Evolutionary conservation across 2,329 filamentous ascomycete species (phyloP).

Genomic region (Paracamarosporium sp.): DNA sequence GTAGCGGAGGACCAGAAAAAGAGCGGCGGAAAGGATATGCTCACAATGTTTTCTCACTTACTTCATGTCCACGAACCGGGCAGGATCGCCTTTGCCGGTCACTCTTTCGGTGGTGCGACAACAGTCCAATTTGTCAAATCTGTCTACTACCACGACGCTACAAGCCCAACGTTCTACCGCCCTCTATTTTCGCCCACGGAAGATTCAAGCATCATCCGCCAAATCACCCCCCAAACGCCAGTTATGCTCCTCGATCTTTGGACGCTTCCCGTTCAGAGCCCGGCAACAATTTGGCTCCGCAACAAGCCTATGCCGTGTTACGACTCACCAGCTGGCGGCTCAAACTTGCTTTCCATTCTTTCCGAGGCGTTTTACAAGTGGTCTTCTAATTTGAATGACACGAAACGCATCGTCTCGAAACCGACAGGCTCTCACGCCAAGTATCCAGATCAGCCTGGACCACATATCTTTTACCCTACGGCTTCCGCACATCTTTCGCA

Average conservation of each 20-base stretch:
- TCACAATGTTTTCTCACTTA: constrained; percentile 66
- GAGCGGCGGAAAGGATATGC: constrained; percentile 49
- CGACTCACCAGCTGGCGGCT: constrained; percentile 55
- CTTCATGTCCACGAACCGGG: constrained; percentile 76
- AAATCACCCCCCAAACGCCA: constrained; percentile 72
- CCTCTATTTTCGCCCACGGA: constrained; percentile 68
- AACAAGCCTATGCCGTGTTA: constrained; percentile 78
- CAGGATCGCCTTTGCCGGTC: constrained; percentile 76
- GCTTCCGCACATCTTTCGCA: constrained; percentile 82
- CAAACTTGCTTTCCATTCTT: constrained; percentile 72
- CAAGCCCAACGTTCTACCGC: constrained; percentile 51
- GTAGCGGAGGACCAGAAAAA: constrained; percentile 50
- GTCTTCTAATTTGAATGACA: constrained; percentile 73
- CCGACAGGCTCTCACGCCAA: constrained; percentile 56
- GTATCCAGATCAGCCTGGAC: constrained; percentile 50
- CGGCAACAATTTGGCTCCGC: constrained; percentile 68
- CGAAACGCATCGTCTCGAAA: constrained; percentile 69
- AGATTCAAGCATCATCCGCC: constrained; percentile 63
- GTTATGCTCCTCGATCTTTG: constrained; percentile 80
- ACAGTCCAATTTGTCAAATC: constrained; percentile 80
- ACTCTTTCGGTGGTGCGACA: constrained; percentile 81
- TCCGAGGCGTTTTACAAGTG: constrained; percentile 82
- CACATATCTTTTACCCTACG: constrained; percentile 76
- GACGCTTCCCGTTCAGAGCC: constrained; percentile 74
- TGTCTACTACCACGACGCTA: constrained; percentile 69